phyloP scores from a whole-genome alignment of 106 monocot genomes.

The Apostasia ramifera region DNA sequence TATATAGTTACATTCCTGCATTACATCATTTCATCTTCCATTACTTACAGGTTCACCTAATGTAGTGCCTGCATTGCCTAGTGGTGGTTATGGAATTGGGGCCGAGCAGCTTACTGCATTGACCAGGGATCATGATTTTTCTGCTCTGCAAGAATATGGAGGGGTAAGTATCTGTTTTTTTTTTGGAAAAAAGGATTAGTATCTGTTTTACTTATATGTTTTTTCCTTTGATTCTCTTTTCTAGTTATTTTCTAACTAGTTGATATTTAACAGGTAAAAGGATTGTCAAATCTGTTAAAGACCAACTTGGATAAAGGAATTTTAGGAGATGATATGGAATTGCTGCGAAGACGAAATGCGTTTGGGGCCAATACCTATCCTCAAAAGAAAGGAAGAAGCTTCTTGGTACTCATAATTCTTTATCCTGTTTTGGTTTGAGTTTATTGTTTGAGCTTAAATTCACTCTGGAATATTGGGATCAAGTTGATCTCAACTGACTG shows the following conservation, averaged over 20 bases:
- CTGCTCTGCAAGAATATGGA: conserved; percentile 62
- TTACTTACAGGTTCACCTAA: background rate
- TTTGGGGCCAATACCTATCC: conserved; percentile 55
- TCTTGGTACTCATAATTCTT: conserved; percentile 22
- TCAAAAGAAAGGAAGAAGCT: conserved; percentile 44
- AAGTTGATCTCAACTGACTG: no score
- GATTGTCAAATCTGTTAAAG: conserved; percentile 35
- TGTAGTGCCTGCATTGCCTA: conserved; percentile 4
- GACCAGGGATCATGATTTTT: conserved; percentile 63
- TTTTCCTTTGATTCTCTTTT: conserved; percentile 1
- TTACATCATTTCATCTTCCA: background rate
- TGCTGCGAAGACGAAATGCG: conserved; percentile 24
- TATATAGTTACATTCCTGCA: background rate
- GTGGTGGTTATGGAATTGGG: conserved; percentile 47
- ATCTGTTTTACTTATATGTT: background rate
- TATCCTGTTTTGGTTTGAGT: no score
- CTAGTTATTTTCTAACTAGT: background rate
- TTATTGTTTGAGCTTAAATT: background rate
- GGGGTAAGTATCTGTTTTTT: conserved; percentile 46
- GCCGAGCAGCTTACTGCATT: conserved; percentile 57
- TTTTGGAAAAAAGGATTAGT: background rate
- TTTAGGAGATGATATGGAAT: conserved; percentile 28
- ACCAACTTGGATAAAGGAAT: conserved; percentile 36
- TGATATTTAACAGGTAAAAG: conserved; percentile 31
- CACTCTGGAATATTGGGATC: background rate